These are phyloP conservation scores for Eucalyptus regnans DNA, from an alignment of 345 rosid species.

Conservation along the genomic window DNA sequence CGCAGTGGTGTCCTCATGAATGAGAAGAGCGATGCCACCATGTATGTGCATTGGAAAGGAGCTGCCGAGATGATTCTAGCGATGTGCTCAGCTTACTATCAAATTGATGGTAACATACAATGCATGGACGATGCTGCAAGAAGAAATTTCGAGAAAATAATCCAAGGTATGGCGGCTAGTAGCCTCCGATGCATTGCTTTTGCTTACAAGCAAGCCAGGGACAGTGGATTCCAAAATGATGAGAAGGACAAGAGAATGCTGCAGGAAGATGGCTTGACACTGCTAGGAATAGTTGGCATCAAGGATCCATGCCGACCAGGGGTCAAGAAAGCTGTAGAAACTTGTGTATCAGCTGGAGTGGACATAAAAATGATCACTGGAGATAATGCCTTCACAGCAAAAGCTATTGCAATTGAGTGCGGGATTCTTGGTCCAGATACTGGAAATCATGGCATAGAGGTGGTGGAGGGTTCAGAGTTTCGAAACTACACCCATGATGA, in stretches of 20 bases:
- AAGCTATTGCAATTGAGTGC: constrained; percentile 67
- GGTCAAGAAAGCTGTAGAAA: constrained; percentile 49
- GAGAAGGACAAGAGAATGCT: constrained; percentile 8
- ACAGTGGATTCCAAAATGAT: background rate
- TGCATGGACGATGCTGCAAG: constrained; percentile 14
- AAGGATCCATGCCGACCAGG: constrained; percentile 70
- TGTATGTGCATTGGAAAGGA: constrained; percentile 70
- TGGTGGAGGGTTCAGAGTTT: constrained; percentile 55
- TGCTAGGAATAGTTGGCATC: constrained; percentile 63
- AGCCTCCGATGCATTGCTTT: constrained; percentile 73
- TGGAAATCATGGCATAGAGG: constrained; percentile 9
- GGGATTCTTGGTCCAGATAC: constrained; percentile 33
- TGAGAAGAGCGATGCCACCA: constrained; percentile 12
- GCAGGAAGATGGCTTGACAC: constrained; percentile 25
- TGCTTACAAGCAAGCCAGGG: constrained; percentile 29
- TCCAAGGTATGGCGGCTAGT: constrained; percentile 54
- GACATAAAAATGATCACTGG: constrained; percentile 74
- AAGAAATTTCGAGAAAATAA: constrained; percentile 23
- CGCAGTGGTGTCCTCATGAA: constrained; percentile 41
- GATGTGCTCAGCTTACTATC: constrained; percentile 48
- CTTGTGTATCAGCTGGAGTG: constrained; percentile 58
- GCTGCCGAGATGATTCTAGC: constrained; percentile 70
- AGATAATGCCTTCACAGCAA: constrained; percentile 64
- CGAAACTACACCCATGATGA: constrained; percentile 29
- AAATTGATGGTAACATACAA: constrained; percentile 24